These are phyloP conservation scores for Eucalyptus marginata DNA, from an alignment of 345 rosid genomes.

Conservation along the genomic window DNA sequence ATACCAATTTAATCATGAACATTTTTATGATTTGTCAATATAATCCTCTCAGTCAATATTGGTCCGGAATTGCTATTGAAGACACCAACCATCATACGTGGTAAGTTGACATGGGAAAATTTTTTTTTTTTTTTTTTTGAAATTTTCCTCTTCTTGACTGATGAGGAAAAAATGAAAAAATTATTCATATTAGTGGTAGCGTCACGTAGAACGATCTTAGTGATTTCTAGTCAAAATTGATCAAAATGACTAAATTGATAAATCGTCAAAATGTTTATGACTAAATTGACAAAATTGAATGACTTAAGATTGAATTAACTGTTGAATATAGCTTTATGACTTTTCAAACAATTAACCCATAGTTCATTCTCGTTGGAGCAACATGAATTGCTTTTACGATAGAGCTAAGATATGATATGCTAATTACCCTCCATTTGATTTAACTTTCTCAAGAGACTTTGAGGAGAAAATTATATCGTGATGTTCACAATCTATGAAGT, in stretches of 20 bases:
- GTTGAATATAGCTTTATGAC: neutral
- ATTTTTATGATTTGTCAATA: neutral
- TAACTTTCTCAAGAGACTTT: too few species aligned
- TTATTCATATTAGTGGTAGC: accelerated
- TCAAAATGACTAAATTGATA: accelerated
- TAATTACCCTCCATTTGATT: too few species aligned
- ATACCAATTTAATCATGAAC: neutral
- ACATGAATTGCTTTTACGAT: neutral
- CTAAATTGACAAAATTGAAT: accelerated
- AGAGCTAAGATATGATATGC: neutral
- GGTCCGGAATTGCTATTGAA: accelerated
- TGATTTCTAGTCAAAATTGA: accelerated
- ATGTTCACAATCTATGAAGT: neutral
- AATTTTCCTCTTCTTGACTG: neutral
- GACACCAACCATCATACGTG: accelerated
- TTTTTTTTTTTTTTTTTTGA: too few species aligned
- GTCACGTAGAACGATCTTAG: accelerated
- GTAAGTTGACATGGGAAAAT: too few species aligned
- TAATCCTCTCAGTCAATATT: accelerated
- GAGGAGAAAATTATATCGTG: neutral
- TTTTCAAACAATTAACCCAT: neutral
- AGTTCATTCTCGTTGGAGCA: neutral
- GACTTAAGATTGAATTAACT: accelerated
- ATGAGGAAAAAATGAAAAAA: neutral
- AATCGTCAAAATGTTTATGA: accelerated